Evolutionary conservation across 2,329 filamentous ascomycete genomes (phyloP), one percentile per base, ranked within the genome.

Genomic region (Passalora sequoiae): DNA sequence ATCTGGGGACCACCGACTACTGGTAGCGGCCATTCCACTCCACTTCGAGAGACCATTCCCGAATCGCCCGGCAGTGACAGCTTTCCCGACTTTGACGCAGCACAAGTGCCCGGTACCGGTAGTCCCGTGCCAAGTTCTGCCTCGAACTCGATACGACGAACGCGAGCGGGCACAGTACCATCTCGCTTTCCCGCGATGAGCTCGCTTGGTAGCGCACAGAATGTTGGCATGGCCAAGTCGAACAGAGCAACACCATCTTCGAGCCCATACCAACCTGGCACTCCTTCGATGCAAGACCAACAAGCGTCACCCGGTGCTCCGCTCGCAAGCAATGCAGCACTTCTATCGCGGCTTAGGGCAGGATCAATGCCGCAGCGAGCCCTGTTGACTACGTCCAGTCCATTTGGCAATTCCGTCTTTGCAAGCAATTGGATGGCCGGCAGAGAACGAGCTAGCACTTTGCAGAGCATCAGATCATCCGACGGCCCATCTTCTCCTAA

Each of bases 1-100:
- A 68, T 83, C 40, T 97, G 92, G 92, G 89, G 92, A 8, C 91
- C 92, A 54, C 91, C 92, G 37, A 91, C 92, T 54, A 89, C 91
- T 44, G 95, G 91, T 43, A 96, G 91, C 65, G 92, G 91, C 54
- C 91, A 95, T 67, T 96, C 91, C 15, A 96, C 91, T 30, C 92
- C 92, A 56, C 78, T 98, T 39, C 87, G 92, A 61, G 92, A 97
- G 71, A 96, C 91, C 54, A 97, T 98, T 49, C 89, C 91, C 52
- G 92, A 98, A 69, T 96, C 91, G 25, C 92, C 92, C 22, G 92
- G 86, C 54, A 78, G 76, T 56, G 91, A 96, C 70, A 91, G 86
- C 56, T 97, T 97, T 59, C 89, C 92, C 46, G 89, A 95, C 66
- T 88, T 95, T 63, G 78, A 84, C 50, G 54, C 53, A 13, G 56